Evolutionary conservation across 495 filamentous ascomycete species (phyloP), one percentile per base, ranked within the genome.

Genomic region (Podospora conica): DNA sequence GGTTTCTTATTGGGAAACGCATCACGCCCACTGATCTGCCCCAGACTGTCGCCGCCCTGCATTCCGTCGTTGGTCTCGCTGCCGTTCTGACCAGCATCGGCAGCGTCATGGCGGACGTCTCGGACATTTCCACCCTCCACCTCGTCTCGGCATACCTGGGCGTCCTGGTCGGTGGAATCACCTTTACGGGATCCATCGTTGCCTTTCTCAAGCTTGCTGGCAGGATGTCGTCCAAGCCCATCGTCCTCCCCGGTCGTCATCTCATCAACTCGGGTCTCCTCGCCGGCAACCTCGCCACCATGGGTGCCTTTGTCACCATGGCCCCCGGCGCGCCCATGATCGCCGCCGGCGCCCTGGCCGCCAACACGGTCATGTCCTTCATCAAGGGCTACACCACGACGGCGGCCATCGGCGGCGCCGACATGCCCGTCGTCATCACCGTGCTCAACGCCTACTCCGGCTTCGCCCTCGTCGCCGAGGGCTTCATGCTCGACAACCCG

Each of bases 361-460:
- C 87, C 65, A 94, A 88, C 74, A 88, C 90, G 1, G 76, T 83
- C 1, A 83, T 94, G 12, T 91, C 88, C 56, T 94, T 94, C 79
- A 68, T 90, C 64, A 92, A 94, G 71, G 91, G 91, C 4, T 92
- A 83, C 69, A 94, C 91, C 11, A 92, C 91, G 2, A 94, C 91
- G 0, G 80, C 91, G 31, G 90, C 89, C 10, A 92, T 94, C 73
- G 91, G 91, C 11, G 91, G 90, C n/a, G 91, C 90, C 5, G 90
- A 92, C 71, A 92, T 92, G 90, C 90, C 90, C 18, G 91, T 94
- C 20, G 91, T 92, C 21, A 93, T 94, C 66, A 94, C 90, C 0
- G 90, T 93, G 8, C 79, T 94, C 15, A 94, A 94, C 71, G 91
- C 91, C 3, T 94, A 93, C 70, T 91, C 89, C 55, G 91, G 91